Percentiles rank a stretch among this genome's conserved stretches.
Conservation (phyloP, 169 alveolate genomes). For the Babesia ovata region DNA sequence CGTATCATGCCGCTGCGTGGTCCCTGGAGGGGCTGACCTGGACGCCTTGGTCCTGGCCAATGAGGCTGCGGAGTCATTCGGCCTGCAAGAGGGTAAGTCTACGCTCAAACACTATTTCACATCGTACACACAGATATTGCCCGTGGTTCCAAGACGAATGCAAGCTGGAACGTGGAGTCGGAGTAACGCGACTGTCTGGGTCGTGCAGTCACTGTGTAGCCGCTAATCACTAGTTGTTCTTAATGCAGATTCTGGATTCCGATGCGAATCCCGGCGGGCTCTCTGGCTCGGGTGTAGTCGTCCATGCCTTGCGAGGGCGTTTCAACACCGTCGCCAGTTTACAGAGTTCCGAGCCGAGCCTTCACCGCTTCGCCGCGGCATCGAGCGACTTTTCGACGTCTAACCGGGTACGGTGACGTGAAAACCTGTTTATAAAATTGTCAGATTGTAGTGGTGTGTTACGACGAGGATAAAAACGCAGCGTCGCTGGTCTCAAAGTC, state of each 20-base stretch:
- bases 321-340: constrained; percentile 33
- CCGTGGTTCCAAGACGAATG: constrained; percentile 53
- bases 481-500: constrained; percentile 7
- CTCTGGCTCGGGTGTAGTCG: constrained; percentile 43
- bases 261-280: constrained; percentile 15
- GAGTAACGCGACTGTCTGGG: constrained; percentile 11
- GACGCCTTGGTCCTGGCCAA: constrained; percentile 49
- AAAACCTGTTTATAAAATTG: not conserved
- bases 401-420: constrained; percentile 18
- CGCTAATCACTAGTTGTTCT: constrained; percentile 11
- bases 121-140: constrained; percentile 22
- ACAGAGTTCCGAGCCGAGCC: constrained; percentile 12
- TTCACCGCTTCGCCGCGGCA: constrained; percentile 56
- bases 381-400: constrained; percentile 41
- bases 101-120: not conserved
- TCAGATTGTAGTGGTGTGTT: constrained; percentile 42
- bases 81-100: constrained; percentile 19
- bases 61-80: constrained; percentile 40
- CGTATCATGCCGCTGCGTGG: constrained; percentile 50
- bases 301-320: constrained; percentile 18
- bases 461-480: constrained; percentile 24
- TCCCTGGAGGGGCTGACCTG: constrained; percentile 39
- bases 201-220: not conserved
- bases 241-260: constrained; percentile 47
- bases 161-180: constrained; percentile 58